Evolutionary conservation across 176 grass and related monocot genomes (phyloP).

Genomic region (Paspalum vaginatum): DNA sequence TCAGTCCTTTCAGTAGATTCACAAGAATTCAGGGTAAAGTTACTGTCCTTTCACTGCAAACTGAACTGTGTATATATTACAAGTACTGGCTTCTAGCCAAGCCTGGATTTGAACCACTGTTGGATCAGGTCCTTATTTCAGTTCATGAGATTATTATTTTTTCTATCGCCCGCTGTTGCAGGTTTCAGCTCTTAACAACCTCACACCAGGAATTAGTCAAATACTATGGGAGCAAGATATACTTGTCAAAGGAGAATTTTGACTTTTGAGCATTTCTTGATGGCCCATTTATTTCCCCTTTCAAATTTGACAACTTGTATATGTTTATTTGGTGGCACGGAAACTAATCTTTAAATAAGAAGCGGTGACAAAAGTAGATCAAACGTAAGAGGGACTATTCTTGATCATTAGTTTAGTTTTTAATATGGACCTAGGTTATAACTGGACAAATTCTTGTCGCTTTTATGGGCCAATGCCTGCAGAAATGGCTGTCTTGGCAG

Average conservation of each 20-base stretch:
- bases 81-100: background rate
- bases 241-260: slow-evolving; percentile 10
- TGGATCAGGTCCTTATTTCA: background rate
- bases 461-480: slow-evolving; percentile 45
- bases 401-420: too few relatives aligned
- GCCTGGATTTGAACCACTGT: background rate
- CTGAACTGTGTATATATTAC: background rate
- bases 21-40: background rate
- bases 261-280: slow-evolving; percentile 1
- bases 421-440: background rate
- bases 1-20: background rate
- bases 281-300: background rate
- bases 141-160: background rate
- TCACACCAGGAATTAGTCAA: background rate
- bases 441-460: slow-evolving; percentile 1
- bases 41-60: background rate
- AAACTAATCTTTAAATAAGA: background rate
- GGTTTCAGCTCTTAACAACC: background rate
- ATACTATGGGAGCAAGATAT: slow-evolving; percentile 23
- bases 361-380: background rate
- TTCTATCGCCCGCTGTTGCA: background rate
- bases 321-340: background rate
- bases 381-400: too few relatives aligned
- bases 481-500: slow-evolving; percentile 37
- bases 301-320: background rate